Evolutionary conservation across 768 basidiomycete species (phyloP), one percentile per base, ranked within the genome.

Genomic region (Boletus sp.): DNA sequence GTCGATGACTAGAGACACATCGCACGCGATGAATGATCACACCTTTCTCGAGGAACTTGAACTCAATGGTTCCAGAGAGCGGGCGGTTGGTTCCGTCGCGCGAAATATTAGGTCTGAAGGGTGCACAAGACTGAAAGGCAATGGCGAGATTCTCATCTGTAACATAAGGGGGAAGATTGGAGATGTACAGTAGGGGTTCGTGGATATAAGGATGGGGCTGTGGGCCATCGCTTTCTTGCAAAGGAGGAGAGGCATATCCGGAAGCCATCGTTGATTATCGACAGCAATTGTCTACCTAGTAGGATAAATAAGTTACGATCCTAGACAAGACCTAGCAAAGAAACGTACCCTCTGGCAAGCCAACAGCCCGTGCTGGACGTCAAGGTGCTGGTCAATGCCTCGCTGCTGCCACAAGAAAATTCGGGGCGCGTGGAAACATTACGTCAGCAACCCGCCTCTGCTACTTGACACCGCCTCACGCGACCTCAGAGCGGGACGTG

Each of bases 41-140:
- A 91, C 91, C 91, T 79, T 86, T 89, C 67, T 90, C 87, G 46
- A 89, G 77, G 66, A 79, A 86, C 71, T 83, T 90, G 78, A 93
- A 94, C 72, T 93, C 89, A 68, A 94, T 90, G 57, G 84, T 88
- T 32, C 90, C 92, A 51, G 81, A 79, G 30, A 90, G 71, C 29
- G 80, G 73, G 54, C 74, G 76, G 64, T 75, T 75, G 49, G 77
- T 62, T 3, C 72, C 78, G 73, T 89, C 87, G 67, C 87, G 85
- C 48, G 73, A 68, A 61, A 94, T 87, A 71, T 80, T 87, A 42
- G 89, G 91, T 66, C 91, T 83, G 77, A 92, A 90, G 7, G 90
- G 92, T 24, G 86, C 87, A 68, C 89, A 92, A 61, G 78, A 75
- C 61, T 84, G 80, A 64, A 94, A 86, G 3, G 89, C 84, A 59